These are phyloP conservation scores for Paraurostyla sp. DNA, from an alignment of 73 alveolate genomes.

Conservation along the genomic window DNA sequence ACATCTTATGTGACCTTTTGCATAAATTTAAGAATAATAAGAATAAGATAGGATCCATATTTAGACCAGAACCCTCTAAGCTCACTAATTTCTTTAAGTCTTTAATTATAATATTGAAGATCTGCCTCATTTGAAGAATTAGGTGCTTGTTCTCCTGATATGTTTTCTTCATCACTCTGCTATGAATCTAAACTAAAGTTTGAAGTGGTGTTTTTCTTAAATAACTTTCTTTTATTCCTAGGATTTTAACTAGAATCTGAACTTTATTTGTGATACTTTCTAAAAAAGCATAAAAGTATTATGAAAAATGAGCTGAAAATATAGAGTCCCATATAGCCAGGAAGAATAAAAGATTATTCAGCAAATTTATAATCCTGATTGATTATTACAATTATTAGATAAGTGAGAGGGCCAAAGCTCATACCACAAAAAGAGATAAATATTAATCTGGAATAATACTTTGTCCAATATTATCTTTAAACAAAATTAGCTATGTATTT, in stretches of 20 bases:
- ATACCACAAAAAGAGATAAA: slow-evolving; percentile 41
- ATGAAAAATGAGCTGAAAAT: neutral
- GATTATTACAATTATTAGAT: neutral
- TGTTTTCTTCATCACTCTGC: slow-evolving; percentile 1
- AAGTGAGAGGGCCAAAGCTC: slow-evolving; percentile 29
- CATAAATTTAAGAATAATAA: neutral
- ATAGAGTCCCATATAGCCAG: slow-evolving; percentile 29
- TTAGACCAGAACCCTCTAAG: slow-evolving; percentile 16
- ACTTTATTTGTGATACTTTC: neutral
- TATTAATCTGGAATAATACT: slow-evolving; percentile 14
- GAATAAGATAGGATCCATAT: slow-evolving; percentile 35
- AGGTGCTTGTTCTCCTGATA: neutral
- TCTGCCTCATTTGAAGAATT: neutral
- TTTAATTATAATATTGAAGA: neutral
- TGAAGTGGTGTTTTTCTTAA: slow-evolving; percentile 15
- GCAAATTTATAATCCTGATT: neutral
- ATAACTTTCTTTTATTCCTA: neutral
- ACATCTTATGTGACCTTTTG: slow-evolving; percentile 49
- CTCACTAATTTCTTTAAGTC: neutral
- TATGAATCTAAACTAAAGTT: slow-evolving; percentile 42
- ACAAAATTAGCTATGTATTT: slow-evolving; percentile 68
- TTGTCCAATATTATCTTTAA: neutral
- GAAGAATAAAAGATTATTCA: neutral
- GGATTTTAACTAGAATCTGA: too few species aligned
- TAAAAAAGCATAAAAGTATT: neutral